Percentiles rank a stretch among this genome's conserved stretches.
Evolutionary conservation across 768 basidiomycete genomes (phyloP).

Genomic region (Infundibulicybe gibba): DNA sequence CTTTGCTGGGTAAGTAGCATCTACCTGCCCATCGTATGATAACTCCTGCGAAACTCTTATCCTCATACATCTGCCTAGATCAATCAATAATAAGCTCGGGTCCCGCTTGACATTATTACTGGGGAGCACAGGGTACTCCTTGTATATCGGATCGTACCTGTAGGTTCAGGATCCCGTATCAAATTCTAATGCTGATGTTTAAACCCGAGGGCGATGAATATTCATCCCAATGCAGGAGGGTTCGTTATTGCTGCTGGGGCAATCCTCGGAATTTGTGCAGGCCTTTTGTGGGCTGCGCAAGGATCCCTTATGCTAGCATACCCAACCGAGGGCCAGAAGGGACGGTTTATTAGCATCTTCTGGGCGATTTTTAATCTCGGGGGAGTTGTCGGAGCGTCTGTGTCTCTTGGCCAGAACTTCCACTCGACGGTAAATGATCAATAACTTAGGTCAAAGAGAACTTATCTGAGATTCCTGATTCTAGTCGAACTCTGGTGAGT

Average conservation of each 20-base stretch:
- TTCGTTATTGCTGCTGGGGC: slow-evolving; percentile 76
- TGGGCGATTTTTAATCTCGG: slow-evolving; percentile 85
- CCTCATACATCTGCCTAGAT: slow-evolving; percentile 32
- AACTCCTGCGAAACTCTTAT: background rate
- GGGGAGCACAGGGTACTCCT: slow-evolving; percentile 72
- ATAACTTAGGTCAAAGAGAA: background rate
- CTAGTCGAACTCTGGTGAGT: slow-evolving; percentile 37
- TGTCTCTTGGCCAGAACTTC: slow-evolving; percentile 71
- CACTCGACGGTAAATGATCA: slow-evolving; percentile 45
- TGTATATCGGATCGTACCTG: slow-evolving; percentile 76
- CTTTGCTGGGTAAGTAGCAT: slow-evolving; percentile 23
- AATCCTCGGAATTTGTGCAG: slow-evolving; percentile 69
- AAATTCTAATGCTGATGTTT: background rate
- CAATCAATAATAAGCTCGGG: slow-evolving; percentile 79
- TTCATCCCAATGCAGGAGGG: slow-evolving; percentile 54
- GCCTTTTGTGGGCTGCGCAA: slow-evolving; percentile 78
- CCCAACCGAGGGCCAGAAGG: slow-evolving; percentile 77
- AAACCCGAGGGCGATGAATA: slow-evolving; percentile 56
- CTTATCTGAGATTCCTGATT: slow-evolving; percentile 15
- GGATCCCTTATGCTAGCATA: slow-evolving; percentile 82
- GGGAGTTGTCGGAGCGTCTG: slow-evolving; percentile 74
- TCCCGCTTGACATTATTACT: slow-evolving; percentile 66
- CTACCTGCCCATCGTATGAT: background rate
- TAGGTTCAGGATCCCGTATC: slow-evolving; percentile 24
- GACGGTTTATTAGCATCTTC: slow-evolving; percentile 75